A percentile compares a stretch with the other conserved stretches of the same genome.
These are phyloP conservation scores for Casuarina cunninghamiana DNA, from an alignment of 306 rosid genomes.

Conservation along the genomic window DNA sequence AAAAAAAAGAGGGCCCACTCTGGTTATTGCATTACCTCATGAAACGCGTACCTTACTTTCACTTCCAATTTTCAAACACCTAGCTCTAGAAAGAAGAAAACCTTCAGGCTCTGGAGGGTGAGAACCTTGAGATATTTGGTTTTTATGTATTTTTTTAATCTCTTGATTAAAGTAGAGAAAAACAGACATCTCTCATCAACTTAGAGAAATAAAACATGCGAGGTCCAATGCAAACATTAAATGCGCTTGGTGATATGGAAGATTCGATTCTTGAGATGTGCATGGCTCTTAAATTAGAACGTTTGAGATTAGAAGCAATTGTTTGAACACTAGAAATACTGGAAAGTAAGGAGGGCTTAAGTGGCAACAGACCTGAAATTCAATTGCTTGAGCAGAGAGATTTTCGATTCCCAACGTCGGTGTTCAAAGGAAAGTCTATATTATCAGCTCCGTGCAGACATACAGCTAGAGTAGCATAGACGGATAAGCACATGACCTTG, in stretches of 20 bases:
- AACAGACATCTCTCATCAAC: conserved; percentile 61
- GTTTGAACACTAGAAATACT: conserved; percentile 37
- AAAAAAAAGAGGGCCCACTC: conserved; percentile 19
- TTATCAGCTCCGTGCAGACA: conserved; percentile 31
- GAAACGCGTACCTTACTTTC: conserved; percentile 30
- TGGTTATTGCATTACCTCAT: conserved; percentile 28
- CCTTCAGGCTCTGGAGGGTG: conserved; percentile 26
- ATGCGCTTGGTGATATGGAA: conserved; percentile 52
- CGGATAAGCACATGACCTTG: background rate
- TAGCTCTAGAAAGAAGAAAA: conserved; percentile 43
- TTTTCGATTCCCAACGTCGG: conserved; percentile 43
- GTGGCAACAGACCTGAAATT: conserved; percentile 33
- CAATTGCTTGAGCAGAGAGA: conserved; percentile 38
- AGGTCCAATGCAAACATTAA: conserved; percentile 50
- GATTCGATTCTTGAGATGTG: conserved; percentile 64
- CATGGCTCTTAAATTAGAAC: conserved; percentile 40
- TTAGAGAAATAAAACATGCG: conserved; percentile 51
- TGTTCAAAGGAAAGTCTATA: conserved; percentile 22
- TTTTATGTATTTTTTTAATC: conserved; percentile 23
- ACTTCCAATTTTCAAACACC: conserved; percentile 48
- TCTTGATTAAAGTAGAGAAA: conserved; percentile 34
- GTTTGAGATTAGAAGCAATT: conserved; percentile 31
- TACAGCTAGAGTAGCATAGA: conserved; percentile 15
- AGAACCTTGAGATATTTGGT: conserved; percentile 21
- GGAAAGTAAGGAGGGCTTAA: conserved; percentile 20